Conservation (phyloP, 2,329 filamentous ascomycete species). For the Tetracladium maxilliforme region DNA sequence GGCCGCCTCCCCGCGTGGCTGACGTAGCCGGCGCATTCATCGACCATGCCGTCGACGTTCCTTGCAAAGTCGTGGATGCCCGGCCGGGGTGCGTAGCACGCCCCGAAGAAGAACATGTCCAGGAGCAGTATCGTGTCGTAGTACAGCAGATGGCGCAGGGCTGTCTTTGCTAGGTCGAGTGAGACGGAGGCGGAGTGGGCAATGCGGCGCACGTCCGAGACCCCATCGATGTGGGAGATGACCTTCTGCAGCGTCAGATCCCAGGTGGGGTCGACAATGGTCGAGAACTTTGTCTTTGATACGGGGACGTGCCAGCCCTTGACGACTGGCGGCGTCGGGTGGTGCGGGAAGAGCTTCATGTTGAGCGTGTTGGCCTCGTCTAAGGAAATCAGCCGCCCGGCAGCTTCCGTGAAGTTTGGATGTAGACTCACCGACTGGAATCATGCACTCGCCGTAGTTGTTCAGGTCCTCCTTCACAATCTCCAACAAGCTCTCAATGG, state of each 20-base stretch:
- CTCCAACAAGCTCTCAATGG: conserved; percentile 74
- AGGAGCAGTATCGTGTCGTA: conserved; percentile 83
- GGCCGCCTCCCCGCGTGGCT: conserved; percentile 26
- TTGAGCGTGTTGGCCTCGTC: conserved; percentile 92
- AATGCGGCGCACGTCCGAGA: conserved; percentile 79
- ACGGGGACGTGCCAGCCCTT: conserved; percentile 87
- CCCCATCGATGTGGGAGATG: conserved; percentile 76
- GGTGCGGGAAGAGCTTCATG: conserved; percentile 85
- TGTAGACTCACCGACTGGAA: conserved; percentile 61
- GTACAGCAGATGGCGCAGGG: conserved; percentile 79
- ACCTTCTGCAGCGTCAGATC: conserved; percentile 68
- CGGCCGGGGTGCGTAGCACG: conserved; percentile 73
- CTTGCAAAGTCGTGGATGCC: conserved; percentile 68
- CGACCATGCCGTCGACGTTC: conserved; percentile 60
- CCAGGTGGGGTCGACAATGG: conserved; percentile 54
- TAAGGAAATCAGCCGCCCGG: conserved; percentile 16
- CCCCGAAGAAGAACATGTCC: conserved; percentile 88
- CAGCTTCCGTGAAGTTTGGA: conserved; percentile 3
- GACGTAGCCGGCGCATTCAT: conserved; percentile 81
- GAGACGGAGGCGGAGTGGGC: conserved; percentile 76
- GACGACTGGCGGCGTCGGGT: conserved; percentile 61
- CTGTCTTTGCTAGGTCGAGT: conserved; percentile 70
- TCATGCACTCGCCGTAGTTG: conserved; percentile 97
- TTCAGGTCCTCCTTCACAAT: conserved; percentile 78
- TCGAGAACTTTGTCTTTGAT: conserved; percentile 46